phyloP scores from a whole-genome alignment of 495 filamentous ascomycete genomes.

The Neurospora discreta region DNA sequence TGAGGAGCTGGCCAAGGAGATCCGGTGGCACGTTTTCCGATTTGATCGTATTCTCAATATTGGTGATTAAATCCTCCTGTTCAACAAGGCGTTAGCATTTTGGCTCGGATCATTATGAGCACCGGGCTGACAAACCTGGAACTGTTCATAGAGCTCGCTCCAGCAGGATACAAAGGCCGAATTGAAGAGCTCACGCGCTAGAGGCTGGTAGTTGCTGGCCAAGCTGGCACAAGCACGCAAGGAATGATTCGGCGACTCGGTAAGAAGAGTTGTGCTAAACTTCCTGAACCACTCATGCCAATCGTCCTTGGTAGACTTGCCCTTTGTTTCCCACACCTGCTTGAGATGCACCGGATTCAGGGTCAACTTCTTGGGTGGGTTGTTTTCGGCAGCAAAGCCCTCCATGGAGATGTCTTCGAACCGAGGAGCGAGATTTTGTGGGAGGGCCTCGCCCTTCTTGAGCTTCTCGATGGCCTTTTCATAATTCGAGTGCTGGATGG shows the following conservation, averaged over 20 bases:
- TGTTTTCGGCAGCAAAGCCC: conserved; percentile 62
- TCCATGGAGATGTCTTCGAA: conserved; percentile 74
- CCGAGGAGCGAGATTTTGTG: conserved; percentile 83
- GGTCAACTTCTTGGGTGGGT: conserved; percentile 77
- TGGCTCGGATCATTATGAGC: background rate
- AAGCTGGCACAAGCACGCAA: conserved; percentile 85
- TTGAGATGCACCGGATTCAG: conserved; percentile 96
- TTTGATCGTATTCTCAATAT: conserved; percentile 88
- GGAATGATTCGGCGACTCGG: conserved; percentile 91
- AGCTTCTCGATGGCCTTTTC: conserved; percentile 82
- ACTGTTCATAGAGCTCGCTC: conserved; percentile 93
- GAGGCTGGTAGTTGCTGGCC: conserved; percentile 78
- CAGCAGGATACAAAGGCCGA: conserved; percentile 97
- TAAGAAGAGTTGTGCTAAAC: conserved; percentile 89
- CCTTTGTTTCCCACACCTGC: conserved; percentile 90
- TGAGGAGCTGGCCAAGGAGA: conserved; percentile 85
- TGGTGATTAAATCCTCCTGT: conserved; percentile 85
- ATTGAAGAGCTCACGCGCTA: conserved; percentile 93
- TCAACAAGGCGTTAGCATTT: background rate
- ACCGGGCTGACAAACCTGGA: conserved; percentile 25
- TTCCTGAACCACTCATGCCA: conserved; percentile 99
- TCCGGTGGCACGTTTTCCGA: conserved; percentile 91
- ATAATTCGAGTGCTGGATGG: conserved; percentile 77
- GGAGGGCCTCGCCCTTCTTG: conserved; percentile 84
- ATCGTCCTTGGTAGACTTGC: conserved; percentile 92